Evolutionary conservation across 257 asterid genomes (phyloP), one percentile per base, ranked within the genome.

Genomic region (Echites panduratus): DNA sequence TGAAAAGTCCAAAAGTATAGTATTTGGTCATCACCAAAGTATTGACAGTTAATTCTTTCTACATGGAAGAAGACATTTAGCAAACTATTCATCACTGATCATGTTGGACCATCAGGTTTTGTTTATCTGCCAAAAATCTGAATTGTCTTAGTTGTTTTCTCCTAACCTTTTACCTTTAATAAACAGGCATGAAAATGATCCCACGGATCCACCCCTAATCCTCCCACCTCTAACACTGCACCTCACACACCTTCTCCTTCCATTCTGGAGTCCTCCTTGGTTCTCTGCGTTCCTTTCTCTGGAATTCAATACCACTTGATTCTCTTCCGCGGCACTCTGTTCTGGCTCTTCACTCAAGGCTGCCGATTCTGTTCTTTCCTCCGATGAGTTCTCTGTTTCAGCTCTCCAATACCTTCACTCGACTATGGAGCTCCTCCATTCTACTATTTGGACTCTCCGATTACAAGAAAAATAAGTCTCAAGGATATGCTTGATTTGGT

Each of bases 211-310:
- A 62, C 85, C 17, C 8, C 80, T 70, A 49, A 83, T 22, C 73
- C 83, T 75, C 41, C 69, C 24, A 54, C 74, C 73, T 74, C 73
- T 70, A 54, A 76, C 68, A 81, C 63, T 29, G 68, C 73, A 78
- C 80, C 50, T 65, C 66, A 72, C 66, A 80, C 81, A 43, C 87
- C 70, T 4, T 47, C 54, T 62, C 77, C 41, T 57, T 90, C 81
- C 70, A 84, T 82, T 56, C 79, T 94, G 0, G 87, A 84, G 71
- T 52, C 88, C 63, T 79, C 92, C 97, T 47, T 87, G 92, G 48
- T 84, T 92, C 78, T 89, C 96, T 67, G 80, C 97, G 8, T 95
- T 95, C 77, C 98, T 95, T 75, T 92, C 97, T 50, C 80, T 95
- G 0, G 89, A 87, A 68, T 95, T 95, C 83, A 81, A 86, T 44